Percentiles rank a stretch among this genome's conserved stretches.
These are phyloP conservation scores for Knufia petricola DNA, from an alignment of 2,329 filamentous ascomycete species.

Conservation along the genomic window DNA sequence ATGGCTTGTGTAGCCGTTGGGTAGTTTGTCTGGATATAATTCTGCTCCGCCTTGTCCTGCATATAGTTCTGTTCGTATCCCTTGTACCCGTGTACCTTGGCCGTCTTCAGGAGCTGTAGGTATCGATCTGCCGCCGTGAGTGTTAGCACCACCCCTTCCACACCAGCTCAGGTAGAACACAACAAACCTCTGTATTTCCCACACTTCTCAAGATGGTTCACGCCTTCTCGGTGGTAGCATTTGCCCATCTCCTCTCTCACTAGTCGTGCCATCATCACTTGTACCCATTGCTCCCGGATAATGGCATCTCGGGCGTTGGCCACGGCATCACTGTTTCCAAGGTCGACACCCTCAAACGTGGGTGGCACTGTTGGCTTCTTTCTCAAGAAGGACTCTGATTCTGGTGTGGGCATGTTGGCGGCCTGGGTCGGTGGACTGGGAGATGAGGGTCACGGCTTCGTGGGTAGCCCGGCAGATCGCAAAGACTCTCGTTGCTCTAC, in stretches of 20 bases:
- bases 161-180: background rate
- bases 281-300: slow-evolving; percentile 59
- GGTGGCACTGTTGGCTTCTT: slow-evolving; percentile 57
- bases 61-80: slow-evolving; percentile 55
- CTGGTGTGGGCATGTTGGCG: slow-evolving; percentile 52
- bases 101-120: slow-evolving; percentile 52
- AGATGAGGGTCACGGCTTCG: no score
- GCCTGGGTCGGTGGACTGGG: background rate
- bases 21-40: slow-evolving; percentile 20
- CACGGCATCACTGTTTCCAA: slow-evolving; percentile 53
- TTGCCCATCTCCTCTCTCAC: slow-evolving; percentile 58
- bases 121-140: slow-evolving; percentile 45
- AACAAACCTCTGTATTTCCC: slow-evolving; percentile 53
- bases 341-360: slow-evolving; percentile 58
- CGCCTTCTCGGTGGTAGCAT: slow-evolving; percentile 54
- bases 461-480: no score
- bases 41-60: slow-evolving; percentile 18
- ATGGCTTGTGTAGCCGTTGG: slow-evolving; percentile 20
- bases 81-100: slow-evolving; percentile 54
- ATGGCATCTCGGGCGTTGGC: slow-evolving; percentile 57
- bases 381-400: slow-evolving; percentile 54
- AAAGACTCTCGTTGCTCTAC: no score
- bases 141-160: background rate
- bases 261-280: slow-evolving; percentile 58
- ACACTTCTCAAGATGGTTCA: slow-evolving; percentile 61